phyloP scores from a whole-genome alignment of 495 filamentous ascomycete genomes.

The Penicillium bialowiezense region DNA sequence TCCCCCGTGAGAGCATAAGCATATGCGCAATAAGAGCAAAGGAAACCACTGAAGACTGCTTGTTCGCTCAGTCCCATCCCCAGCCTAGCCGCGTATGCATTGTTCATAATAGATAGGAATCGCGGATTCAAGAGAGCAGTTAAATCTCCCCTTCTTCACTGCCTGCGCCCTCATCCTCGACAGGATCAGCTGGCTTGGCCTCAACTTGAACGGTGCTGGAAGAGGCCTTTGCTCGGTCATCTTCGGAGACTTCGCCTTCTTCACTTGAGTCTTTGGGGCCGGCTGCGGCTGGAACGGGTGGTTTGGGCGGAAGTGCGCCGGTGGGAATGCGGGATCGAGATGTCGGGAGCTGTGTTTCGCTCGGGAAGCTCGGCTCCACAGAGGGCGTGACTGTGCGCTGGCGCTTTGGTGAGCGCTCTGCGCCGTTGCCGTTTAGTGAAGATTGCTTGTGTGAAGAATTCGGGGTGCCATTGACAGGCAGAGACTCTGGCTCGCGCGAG shows the following conservation, averaged over 20 bases:
- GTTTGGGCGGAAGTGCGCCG: constrained; percentile 3
- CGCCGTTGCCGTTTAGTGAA: constrained; percentile 28
- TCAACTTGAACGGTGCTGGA: too few species aligned
- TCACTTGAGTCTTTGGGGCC: constrained; percentile 13
- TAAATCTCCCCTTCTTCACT: constrained; percentile 48
- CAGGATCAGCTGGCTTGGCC: not conserved
- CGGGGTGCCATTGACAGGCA: constrained; percentile 8
- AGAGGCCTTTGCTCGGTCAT: constrained; percentile 7
- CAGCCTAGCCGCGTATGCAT: too few species aligned
- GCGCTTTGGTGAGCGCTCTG: constrained; percentile 39
- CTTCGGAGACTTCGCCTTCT: constrained; percentile 18
- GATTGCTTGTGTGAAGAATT: constrained; percentile 7
- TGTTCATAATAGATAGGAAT: too few species aligned
- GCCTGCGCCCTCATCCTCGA: constrained; percentile 24
- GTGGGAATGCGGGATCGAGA: constrained; percentile 22
- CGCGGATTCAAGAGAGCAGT: too few species aligned
- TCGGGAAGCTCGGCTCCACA: not conserved
- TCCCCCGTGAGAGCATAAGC: too few species aligned
- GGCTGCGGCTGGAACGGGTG: not conserved
- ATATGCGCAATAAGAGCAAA: too few species aligned
- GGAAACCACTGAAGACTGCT: too few species aligned
- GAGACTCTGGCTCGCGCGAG: constrained; percentile 41
- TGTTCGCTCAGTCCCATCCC: too few species aligned
- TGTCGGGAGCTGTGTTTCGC: not conserved
- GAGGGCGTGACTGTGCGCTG: constrained; percentile 32